phyloP scores from a whole-genome alignment of 208 protist genomes.

The Porcisia hertigi region DNA sequence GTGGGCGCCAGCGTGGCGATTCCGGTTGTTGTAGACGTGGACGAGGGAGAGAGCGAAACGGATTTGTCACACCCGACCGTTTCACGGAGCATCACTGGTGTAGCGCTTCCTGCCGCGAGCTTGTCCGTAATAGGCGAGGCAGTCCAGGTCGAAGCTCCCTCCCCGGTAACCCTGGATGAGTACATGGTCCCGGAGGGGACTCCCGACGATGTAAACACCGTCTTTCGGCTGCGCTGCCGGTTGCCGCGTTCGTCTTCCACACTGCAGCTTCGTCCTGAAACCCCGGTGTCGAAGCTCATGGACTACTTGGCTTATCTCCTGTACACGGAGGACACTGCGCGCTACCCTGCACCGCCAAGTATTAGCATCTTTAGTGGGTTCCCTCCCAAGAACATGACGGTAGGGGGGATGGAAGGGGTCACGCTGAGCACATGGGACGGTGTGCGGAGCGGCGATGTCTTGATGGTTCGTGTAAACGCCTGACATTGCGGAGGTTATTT shows the following conservation, averaged over 20 bases:
- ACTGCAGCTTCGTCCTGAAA: conserved; percentile 56
- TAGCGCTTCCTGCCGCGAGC: not conserved
- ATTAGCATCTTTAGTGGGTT: conserved; percentile 48
- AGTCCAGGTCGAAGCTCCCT: conserved; percentile 7
- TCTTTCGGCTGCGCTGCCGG: conserved; percentile 65
- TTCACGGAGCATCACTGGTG: conserved; percentile 1
- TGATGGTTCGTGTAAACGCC: conserved; percentile 59
- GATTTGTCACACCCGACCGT: conserved; percentile 32
- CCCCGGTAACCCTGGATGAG: conserved; percentile 16
- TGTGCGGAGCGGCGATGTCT: conserved; percentile 61
- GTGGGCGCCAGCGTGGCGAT: not conserved
- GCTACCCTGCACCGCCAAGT: conserved; percentile 35
- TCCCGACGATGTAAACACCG: not conserved
- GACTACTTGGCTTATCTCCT: conserved; percentile 67
- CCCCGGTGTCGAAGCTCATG: conserved; percentile 49
- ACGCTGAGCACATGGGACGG: conserved; percentile 41
- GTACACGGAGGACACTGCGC: conserved; percentile 41
- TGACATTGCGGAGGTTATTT: not conserved
- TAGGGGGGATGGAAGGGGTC: conserved; percentile 20
- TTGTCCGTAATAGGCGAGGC: conserved; percentile 3
- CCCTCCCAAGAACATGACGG: conserved; percentile 52
- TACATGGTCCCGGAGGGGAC: conserved; percentile 16
- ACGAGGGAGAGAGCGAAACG: conserved; percentile 25
- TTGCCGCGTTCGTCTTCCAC: conserved; percentile 50
- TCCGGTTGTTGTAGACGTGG: conserved; percentile 28